Evolutionary conservation across 2,329 filamentous ascomycete genomes (phyloP), one percentile per base, ranked within the genome.

Genomic region (Atkinsonella texensis): DNA sequence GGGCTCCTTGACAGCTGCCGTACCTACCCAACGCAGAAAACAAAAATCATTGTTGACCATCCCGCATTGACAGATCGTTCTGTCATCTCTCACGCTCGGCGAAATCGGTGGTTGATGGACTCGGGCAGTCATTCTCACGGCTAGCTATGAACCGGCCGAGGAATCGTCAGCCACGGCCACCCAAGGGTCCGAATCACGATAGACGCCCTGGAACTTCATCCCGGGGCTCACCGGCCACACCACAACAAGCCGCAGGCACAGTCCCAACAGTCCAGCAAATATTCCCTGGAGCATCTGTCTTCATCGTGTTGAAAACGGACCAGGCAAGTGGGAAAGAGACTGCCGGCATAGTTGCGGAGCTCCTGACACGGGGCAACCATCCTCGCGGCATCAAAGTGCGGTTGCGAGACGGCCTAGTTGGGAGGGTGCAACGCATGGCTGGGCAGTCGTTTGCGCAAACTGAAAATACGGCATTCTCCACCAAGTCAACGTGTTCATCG

Each of bases 371-470:
- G 1, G 84, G 85, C 28, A 80, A 90, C 58, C 87, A 91, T 60
- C 84, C 85, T 2, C 76, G 84, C 10, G 87, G 87, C 38, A 87
- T 90, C 69, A 91, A 90, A 65, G 85, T 90, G 23, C 79, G 86
- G 2, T 71, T 91, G 6, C 68, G 71, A 1, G 84, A 87, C 63
- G 86, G 86, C 1, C 74, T 84, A 28, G 79, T 91, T 2, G 87
- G 87, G 2, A 71, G 87, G 15, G 87, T 91, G 31, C 87, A 90
- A 65, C 71, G 74, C 44, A 74, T 87, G 65, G 70, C 67, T 15
- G 50, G 62, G 44, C 55, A 54, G 41, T 35, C 46, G 15, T 28
- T 50, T 47, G 33, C 52, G 33, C 53, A 49, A 47, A 17, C 4
- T 42, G 13, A 20, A 43, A 12, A 4, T 48, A 7, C 52, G 50